A percentile compares a stretch with the other conserved stretches of the same genome.
These are phyloP conservation scores for Lactuca sativa DNA, from an alignment of 129 eudicot species.

Conservation along the genomic window DNA sequence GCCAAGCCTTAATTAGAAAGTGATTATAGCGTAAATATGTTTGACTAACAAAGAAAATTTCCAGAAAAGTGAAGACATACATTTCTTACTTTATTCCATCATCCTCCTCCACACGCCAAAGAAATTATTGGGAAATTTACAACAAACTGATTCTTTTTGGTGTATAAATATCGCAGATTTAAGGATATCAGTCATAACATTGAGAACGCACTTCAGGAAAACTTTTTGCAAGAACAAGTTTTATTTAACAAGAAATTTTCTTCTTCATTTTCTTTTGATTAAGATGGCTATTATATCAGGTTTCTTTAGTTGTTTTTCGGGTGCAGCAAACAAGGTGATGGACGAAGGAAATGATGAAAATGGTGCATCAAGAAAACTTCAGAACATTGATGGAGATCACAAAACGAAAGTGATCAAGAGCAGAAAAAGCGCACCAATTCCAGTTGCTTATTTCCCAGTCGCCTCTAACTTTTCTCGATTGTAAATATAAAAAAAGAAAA, in stretches of 20 bases:
- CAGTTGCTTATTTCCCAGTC: neutral
- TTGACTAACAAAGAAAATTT: neutral
- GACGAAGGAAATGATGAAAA: constrained; percentile 5
- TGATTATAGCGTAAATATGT: neutral
- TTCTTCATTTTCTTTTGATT: neutral
- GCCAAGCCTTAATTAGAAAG: too few relatives aligned
- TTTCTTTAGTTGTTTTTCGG: constrained; percentile 15
- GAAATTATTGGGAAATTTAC: neutral
- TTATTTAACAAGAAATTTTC: neutral
- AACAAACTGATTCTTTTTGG: neutral
- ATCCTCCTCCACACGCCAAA: neutral
- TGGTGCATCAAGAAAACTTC: constrained; percentile 3
- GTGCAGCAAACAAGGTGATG: constrained; percentile 11
- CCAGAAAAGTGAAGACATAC: neutral
- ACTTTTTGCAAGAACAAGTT: neutral
- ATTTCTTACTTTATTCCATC: neutral
- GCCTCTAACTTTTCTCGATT: constrained; percentile 14
- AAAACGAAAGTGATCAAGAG: neutral
- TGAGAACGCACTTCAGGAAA: neutral
- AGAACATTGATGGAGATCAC: constrained; percentile 1
- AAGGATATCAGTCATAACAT: neutral
- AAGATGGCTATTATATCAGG: constrained; percentile 19
- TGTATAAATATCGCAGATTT: constrained; percentile 9
- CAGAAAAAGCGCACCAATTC: constrained; percentile 22
- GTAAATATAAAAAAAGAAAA: neutral